Percentiles rank a stretch among this genome's conserved stretches.
Conservation (phyloP, 768 basidiomycete genomes). For the Boletus reticuloceps region DNA sequence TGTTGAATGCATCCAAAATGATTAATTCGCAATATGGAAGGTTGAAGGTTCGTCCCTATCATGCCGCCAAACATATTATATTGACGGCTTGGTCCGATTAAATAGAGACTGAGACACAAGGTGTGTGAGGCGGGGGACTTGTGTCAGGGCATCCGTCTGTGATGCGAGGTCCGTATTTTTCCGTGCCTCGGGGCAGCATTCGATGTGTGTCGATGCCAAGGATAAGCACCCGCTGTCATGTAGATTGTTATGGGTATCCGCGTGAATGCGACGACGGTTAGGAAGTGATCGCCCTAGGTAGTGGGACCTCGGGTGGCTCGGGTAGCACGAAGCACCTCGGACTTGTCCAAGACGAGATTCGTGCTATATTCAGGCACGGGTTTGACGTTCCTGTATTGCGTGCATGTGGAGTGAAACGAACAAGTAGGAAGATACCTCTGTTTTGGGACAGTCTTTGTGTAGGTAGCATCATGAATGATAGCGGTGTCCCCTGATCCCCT, state of each 20-base stretch:
- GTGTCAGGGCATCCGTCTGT: background rate
- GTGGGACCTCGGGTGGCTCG: background rate
- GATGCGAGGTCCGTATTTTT: constrained; percentile 9
- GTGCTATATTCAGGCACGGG: constrained; percentile 7
- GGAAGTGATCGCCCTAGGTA: background rate
- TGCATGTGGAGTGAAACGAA: no score
- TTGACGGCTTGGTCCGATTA: constrained; percentile 7
- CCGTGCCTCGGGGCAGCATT: constrained; percentile 1
- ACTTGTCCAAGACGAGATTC: background rate
- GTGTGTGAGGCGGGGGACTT: background rate
- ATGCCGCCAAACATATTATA: background rate
- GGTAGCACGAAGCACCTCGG: no score
- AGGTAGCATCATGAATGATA: background rate
- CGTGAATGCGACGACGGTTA: background rate
- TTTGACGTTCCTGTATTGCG: background rate
- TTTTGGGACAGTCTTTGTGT: background rate
- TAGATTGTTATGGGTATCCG: constrained; percentile 10
- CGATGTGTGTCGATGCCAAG: constrained; percentile 5
- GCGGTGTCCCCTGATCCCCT: no score
- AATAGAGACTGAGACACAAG: background rate
- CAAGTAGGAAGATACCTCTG: background rate
- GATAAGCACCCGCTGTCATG: constrained; percentile 9
- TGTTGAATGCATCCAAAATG: background rate
- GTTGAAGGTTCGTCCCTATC: background rate
- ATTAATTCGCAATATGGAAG: no score